Conservation (phyloP, 148 eudicot species). For the Agrostemma githago region DNA sequence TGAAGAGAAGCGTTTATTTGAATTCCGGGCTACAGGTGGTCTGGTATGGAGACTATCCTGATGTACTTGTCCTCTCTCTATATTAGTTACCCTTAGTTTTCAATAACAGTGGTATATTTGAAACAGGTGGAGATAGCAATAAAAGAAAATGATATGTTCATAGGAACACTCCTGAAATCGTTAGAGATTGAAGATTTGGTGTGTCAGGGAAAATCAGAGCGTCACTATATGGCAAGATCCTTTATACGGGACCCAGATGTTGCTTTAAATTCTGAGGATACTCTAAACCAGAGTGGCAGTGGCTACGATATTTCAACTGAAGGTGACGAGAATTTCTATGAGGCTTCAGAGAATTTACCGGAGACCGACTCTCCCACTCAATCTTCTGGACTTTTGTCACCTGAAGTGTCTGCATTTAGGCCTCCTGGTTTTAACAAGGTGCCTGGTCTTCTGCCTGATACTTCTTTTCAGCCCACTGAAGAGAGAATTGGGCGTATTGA, state of each 20-base stretch:
- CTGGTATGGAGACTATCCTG: conserved; percentile 47
- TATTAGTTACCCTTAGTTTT: background rate
- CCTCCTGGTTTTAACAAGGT: conserved; percentile 67
- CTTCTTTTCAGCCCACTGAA: conserved; percentile 30
- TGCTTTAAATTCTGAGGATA: conserved; percentile 33
- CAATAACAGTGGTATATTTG: conserved; percentile 14
- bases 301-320: conserved; percentile 47
- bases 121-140: conserved; percentile 80
- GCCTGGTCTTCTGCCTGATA: conserved; percentile 64
- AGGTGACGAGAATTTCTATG: conserved; percentile 80
- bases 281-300: conserved; percentile 27
- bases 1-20: conserved; percentile 75
- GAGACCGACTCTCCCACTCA: conserved; percentile 48
- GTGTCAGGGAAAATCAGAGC: conserved; percentile 42
- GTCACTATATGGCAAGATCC: conserved; percentile 73
- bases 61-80: background rate
- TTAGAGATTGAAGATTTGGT: conserved; percentile 91
- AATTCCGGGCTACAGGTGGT: conserved; percentile 95
- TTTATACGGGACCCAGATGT: conserved; percentile 56
- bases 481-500: conserved; percentile 37
- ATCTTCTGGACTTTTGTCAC: conserved; percentile 26
- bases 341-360: conserved; percentile 73
- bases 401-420: conserved; percentile 40
- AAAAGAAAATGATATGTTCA: conserved; percentile 73
- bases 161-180: conserved; percentile 82